Evolutionary conservation across 169 alveolate genomes (phyloP), one percentile per base, ranked within the genome.

Genomic region (Cryptosporidium sp.): DNA sequence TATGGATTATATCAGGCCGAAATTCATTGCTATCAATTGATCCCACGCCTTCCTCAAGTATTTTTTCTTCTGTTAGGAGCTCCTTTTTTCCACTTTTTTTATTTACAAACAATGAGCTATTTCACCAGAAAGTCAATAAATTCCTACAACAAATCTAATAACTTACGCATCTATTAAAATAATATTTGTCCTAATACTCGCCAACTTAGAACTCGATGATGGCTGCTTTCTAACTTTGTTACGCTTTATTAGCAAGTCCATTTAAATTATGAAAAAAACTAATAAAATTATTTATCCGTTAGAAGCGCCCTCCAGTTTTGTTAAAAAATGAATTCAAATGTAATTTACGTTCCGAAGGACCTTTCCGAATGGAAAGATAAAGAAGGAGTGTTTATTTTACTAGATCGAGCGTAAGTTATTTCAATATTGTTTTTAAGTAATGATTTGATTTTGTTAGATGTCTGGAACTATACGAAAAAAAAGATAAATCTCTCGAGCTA

Each of bases 391-490:
- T 10, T 80, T 41, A 31, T 80, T 43, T 9, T 80, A 18, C 75
- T 80, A 0, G 89, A 80, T 59, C 89, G 62, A 43, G 89, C 89
- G 89, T 80, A 80, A 80, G 89, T 80, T 65, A 18, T 23, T 43
- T 62, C 33, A 35, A 16, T 80, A 12, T 33, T 16, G 12, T 26
- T 14, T 39, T 58, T 37, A 52, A 9, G 1, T 10, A 37, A 58
- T 31, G 2, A 52, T 52, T 73, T 59, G 9, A 41, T 14, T 71
- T 48, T 51, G 14, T 21, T 62, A 80, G 89, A 37, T 80, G 75
- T 43, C 23, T 80, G 26, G 89, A 80, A 65, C 31, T 80, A 2
- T 59, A 26, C n/a, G 89, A 80, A 31, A 62, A 41, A 12, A 80
- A 80, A 61, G 62, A 62, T 23, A 80, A 80, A 21, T 59, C 89